Conservation (phyloP, 129 eudicot species). For the Chrysanthemum seticuspe region DNA sequence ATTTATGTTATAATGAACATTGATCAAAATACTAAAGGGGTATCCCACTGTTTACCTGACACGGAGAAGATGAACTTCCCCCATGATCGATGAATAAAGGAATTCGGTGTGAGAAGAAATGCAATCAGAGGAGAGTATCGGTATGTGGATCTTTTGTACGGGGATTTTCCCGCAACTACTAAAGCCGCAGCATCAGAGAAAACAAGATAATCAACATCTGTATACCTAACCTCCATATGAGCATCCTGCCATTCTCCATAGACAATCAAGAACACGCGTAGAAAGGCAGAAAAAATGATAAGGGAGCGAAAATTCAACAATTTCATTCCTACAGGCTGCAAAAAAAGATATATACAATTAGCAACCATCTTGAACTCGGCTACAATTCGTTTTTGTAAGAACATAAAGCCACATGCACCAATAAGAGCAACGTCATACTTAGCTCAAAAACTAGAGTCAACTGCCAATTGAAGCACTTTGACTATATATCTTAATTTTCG, state of each 20-base stretch:
- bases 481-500: too few species aligned
- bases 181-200: constrained; percentile 93
- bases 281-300: constrained; percentile 61
- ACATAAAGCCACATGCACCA: too few species aligned
- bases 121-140: constrained; percentile 95
- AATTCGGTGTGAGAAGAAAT: constrained; percentile 78
- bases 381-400: background rate
- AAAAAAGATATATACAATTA: constrained; percentile 16
- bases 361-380: constrained; percentile 12
- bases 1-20: too few species aligned
- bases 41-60: constrained; percentile 44
- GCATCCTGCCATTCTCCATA: constrained; percentile 98
- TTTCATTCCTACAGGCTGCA: constrained; percentile 38
- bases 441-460: too few species aligned
- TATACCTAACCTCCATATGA: constrained; percentile 98
- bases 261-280: constrained; percentile 58
- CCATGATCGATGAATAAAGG: constrained; percentile 75
- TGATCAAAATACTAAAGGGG: too few species aligned
- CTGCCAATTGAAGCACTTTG: too few species aligned
- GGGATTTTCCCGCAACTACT: constrained; percentile 80
- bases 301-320: constrained; percentile 44
- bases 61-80: constrained; percentile 86
- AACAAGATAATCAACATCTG: constrained; percentile 91
- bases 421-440: too few species aligned
- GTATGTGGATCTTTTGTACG: constrained; percentile 86